A percentile compares a stretch with the other conserved stretches of the same genome.
Evolutionary conservation across 768 basidiomycete genomes (phyloP).

Genomic region (Xerocomus brunneocitrinus): DNA sequence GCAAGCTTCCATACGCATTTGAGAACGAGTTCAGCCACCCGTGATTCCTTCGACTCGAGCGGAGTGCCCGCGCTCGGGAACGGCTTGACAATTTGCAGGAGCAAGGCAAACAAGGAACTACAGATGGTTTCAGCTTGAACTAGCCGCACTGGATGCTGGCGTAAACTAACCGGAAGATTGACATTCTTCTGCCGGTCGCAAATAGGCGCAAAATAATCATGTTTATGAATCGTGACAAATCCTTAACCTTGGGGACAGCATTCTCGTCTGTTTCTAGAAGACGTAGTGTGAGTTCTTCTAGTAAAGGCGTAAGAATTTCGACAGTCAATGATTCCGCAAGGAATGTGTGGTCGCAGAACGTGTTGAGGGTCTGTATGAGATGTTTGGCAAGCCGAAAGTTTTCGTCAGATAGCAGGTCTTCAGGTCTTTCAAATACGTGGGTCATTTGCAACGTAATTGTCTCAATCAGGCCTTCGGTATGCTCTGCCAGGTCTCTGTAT

Average conservation of each 20-base stretch:
- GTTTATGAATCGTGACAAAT: slow-evolving; percentile 94
- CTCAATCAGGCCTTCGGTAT: slow-evolving; percentile 81
- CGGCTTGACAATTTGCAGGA: slow-evolving; percentile 79
- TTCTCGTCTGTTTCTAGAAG: slow-evolving; percentile 93
- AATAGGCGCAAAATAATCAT: slow-evolving; percentile 95
- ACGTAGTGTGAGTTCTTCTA: slow-evolving; percentile 88
- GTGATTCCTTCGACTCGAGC: slow-evolving; percentile 74
- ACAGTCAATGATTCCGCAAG: slow-evolving; percentile 86
- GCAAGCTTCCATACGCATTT: slow-evolving; percentile 99
- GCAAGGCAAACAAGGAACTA: slow-evolving; percentile 65
- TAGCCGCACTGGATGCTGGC: background rate
- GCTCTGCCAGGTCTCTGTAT: slow-evolving; percentile 75
- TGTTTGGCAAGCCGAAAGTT: slow-evolving; percentile 96
- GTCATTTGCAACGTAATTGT: slow-evolving; percentile 90
- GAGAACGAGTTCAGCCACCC: slow-evolving; percentile 87
- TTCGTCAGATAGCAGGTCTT: slow-evolving; percentile 66
- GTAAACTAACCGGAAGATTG: slow-evolving; percentile 75
- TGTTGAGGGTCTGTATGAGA: slow-evolving; percentile 92
- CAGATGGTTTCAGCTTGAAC: slow-evolving; percentile 8
- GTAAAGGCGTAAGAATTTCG: slow-evolving; percentile 76
- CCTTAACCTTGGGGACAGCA: slow-evolving; percentile 77
- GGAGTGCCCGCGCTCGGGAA: slow-evolving; percentile 72
- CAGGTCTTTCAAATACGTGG: slow-evolving; percentile 81
- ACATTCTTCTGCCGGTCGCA: slow-evolving; percentile 84
- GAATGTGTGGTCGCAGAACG: slow-evolving; percentile 86